phyloP scores from a whole-genome alignment of 1,284 basidiomycete genomes.

The Marasmius fiardii region DNA sequence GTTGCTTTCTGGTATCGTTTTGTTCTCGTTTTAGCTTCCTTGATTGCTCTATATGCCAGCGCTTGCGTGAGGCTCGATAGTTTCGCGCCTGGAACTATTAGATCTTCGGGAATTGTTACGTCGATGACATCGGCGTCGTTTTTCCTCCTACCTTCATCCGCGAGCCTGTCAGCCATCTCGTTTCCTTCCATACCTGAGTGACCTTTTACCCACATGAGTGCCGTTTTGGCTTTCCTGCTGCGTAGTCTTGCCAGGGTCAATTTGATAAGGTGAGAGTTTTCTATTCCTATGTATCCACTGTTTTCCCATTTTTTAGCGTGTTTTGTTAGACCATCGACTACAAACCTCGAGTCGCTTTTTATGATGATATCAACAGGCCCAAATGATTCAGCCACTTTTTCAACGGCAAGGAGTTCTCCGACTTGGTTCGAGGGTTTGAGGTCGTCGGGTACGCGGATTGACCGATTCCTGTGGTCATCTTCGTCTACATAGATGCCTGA shows the following conservation, averaged over 20 bases:
- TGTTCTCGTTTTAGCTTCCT: not conserved
- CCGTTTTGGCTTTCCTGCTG: slow-evolving; percentile 13
- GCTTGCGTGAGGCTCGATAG: slow-evolving; percentile 15
- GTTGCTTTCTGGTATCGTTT: not conserved
- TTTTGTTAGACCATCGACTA: slow-evolving; percentile 19
- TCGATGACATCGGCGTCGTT: not conserved
- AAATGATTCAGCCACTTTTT: slow-evolving; percentile 3
- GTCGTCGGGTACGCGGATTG: slow-evolving; percentile 15
- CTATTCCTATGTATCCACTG: slow-evolving; percentile 18
- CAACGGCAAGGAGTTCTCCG: slow-evolving; percentile 17
- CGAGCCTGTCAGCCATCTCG: slow-evolving; percentile 21
- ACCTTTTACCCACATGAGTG: slow-evolving; percentile 26
- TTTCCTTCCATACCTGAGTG: slow-evolving; percentile 21
- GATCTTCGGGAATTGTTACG: not conserved
- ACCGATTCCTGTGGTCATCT: slow-evolving; percentile 13
- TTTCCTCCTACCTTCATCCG: slow-evolving; percentile 17
- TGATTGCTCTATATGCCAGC: not conserved
- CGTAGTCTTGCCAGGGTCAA: slow-evolving; percentile 13
- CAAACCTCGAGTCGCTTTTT: not conserved
- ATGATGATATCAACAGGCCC: not conserved
- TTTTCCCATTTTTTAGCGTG: slow-evolving; percentile 19
- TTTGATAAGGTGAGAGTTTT: slow-evolving; percentile 15
- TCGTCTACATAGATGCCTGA: slow-evolving; percentile 17
- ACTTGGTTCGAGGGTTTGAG: slow-evolving; percentile 19
- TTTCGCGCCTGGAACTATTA: slow-evolving; percentile 20